Conservation (phyloP, 306 rosid species). For the Cajanus cajan region DNA sequence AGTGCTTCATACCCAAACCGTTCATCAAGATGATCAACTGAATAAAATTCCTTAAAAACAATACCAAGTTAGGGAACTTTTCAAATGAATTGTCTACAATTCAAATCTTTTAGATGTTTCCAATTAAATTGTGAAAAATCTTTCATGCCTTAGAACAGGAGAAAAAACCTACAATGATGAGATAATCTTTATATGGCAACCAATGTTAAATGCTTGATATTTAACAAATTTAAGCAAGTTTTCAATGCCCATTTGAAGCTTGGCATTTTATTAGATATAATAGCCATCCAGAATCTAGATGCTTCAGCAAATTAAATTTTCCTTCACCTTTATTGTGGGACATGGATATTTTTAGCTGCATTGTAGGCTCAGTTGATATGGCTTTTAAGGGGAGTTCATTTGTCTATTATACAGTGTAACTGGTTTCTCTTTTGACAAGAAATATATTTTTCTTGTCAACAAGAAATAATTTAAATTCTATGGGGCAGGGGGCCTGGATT, state of each 20-base stretch:
- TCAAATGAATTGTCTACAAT: not conserved
- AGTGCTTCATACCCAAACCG: constrained; percentile 21
- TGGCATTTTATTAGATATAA: not conserved
- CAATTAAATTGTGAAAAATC: not conserved
- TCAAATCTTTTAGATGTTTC: not conserved
- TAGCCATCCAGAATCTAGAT: not conserved
- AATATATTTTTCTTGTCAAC: not conserved
- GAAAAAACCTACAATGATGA: not conserved
- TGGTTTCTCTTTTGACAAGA: not conserved
- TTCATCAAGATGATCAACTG: constrained; percentile 24
- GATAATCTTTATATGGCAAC: constrained; percentile 5
- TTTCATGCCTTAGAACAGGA: not conserved
- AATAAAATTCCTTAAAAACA: constrained; percentile 18
- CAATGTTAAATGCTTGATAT: not conserved
- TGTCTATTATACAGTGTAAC: not conserved
- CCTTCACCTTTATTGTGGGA: not conserved
- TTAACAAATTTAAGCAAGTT: not conserved
- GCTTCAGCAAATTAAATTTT: not conserved
- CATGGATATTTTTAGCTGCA: not conserved
- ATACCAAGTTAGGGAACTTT: not conserved
- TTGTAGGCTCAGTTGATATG: not conserved
- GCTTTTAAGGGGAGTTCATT: not conserved
- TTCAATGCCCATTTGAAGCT: not conserved
- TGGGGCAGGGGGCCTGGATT: not conserved
- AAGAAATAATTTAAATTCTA: not conserved